A percentile compares a stretch with the other conserved stretches of the same genome.
phyloP scores from a whole-genome alignment of 345 rosid species.

The Punica granatum region DNA sequence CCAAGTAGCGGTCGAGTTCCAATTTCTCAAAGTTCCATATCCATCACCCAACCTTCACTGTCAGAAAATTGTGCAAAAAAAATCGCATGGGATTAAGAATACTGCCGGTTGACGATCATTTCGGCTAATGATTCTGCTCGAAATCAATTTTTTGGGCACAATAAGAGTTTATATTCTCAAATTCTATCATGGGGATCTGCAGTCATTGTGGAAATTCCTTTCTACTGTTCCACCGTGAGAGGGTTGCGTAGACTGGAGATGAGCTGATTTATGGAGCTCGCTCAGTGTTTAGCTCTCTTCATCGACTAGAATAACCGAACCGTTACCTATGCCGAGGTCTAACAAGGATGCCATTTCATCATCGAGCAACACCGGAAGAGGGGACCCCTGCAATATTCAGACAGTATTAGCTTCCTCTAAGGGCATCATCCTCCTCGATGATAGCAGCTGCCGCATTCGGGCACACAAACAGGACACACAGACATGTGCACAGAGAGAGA shows the following conservation, averaged over 20 bases:
- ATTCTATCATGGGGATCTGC: too few species aligned
- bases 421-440: background rate
- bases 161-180: too few species aligned
- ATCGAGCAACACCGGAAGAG: constrained; percentile 58
- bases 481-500: background rate
- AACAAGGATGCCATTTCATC: constrained; percentile 68
- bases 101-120: too few species aligned
- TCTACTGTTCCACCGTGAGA: too few species aligned
- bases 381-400: constrained; percentile 54
- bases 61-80: too few species aligned
- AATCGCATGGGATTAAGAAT: too few species aligned
- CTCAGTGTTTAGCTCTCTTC: constrained; percentile 37
- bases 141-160: too few species aligned
- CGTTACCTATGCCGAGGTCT: constrained; percentile 58
- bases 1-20: too few species aligned
- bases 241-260: background rate
- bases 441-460: background rate
- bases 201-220: too few species aligned
- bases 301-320: constrained; percentile 63
- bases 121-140: too few species aligned
- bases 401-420: background rate
- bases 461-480: background rate
- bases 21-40: too few species aligned
- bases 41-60: too few species aligned
- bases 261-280: background rate